A percentile compares a stretch with the other conserved stretches of the same genome.
Evolutionary conservation across 768 basidiomycete genomes (phyloP).

Genomic region (Lentinus brumalis): DNA sequence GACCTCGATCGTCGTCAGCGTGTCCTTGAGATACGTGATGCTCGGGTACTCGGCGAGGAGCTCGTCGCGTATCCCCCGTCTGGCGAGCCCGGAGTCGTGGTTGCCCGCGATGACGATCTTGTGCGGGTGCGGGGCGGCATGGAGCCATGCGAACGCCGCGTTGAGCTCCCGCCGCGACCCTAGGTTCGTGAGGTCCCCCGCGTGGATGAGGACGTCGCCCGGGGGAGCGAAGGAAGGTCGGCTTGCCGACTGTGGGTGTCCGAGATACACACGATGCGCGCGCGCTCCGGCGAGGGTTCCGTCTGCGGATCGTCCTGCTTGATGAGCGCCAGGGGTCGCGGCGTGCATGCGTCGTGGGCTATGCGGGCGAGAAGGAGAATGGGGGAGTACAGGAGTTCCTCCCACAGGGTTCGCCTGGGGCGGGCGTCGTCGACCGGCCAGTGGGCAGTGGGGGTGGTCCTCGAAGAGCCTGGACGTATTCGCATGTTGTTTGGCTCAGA

Average conservation of each 20-base stretch:
- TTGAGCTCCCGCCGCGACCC: slow-evolving; percentile 49
- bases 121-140: slow-evolving; percentile 52
- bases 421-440: too few relatives aligned
- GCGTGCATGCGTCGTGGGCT: background rate
- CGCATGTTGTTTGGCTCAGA: too few relatives aligned
- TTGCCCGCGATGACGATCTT: slow-evolving; percentile 77
- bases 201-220: slow-evolving; percentile 68
- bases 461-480: too few relatives aligned
- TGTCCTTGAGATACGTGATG: slow-evolving; percentile 42
- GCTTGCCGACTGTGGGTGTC: slow-evolving; percentile 11
- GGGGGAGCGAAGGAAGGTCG: slow-evolving; percentile 45
- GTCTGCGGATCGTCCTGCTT: background rate
- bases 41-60: slow-evolving; percentile 26
- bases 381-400: background rate
- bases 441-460: too few relatives aligned
- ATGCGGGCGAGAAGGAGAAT: background rate
- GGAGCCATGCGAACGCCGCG: slow-evolving; percentile 62
- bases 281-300: background rate
- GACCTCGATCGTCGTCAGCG: slow-evolving; percentile 31
- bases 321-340: background rate
- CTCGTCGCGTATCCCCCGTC: slow-evolving; percentile 8
- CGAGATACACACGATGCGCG: slow-evolving; percentile 16
- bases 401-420: background rate
- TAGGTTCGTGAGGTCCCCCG: slow-evolving; percentile 60
- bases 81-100: slow-evolving; percentile 52